phyloP scores from a whole-genome alignment of 352 stramenopile species.

The Elongisporangium undulatum region DNA sequence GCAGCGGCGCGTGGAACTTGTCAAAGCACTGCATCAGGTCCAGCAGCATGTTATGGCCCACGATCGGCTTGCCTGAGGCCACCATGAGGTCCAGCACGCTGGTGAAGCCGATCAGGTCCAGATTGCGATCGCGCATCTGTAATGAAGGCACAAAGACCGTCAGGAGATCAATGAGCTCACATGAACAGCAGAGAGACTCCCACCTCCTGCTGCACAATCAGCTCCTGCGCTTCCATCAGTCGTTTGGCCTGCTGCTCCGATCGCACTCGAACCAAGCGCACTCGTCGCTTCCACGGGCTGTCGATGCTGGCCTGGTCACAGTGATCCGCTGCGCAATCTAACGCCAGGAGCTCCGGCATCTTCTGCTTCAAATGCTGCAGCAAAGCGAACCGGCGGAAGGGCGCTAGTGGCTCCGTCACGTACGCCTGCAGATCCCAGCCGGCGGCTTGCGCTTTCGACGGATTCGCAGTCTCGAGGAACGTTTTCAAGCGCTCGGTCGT shows the following conservation, averaged over 20 bases:
- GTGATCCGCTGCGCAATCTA: constrained; percentile 74
- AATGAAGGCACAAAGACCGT: neutral
- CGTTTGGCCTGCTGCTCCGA: constrained; percentile 18
- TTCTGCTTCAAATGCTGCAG: constrained; percentile 41
- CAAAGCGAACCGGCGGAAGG: constrained; percentile 57
- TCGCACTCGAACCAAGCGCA: constrained; percentile 38
- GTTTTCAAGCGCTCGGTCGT: constrained; percentile 23
- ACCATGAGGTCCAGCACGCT: constrained; percentile 53
- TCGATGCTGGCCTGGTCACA: constrained; percentile 7
- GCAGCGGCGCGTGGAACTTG: constrained; percentile 70
- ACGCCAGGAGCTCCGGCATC: constrained; percentile 31
- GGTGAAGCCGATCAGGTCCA: constrained; percentile 63
- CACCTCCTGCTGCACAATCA: constrained; percentile 23
- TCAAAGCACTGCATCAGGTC: constrained; percentile 78
- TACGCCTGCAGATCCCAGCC: constrained; percentile 12
- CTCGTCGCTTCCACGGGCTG: constrained; percentile 55
- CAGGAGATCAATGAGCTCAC: neutral
- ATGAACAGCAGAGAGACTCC: neutral
- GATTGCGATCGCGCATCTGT: constrained; percentile 35
- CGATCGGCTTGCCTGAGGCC: constrained; percentile 36
- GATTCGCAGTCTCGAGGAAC: constrained; percentile 29
- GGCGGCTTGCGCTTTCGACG: constrained; percentile 17
- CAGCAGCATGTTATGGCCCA: constrained; percentile 80
- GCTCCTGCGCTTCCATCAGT: constrained; percentile 25
- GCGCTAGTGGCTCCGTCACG: constrained; percentile 53